These are phyloP conservation scores for Penicillium robsamsonii DNA, from an alignment of 495 filamentous ascomycete species.

Conservation along the genomic window DNA sequence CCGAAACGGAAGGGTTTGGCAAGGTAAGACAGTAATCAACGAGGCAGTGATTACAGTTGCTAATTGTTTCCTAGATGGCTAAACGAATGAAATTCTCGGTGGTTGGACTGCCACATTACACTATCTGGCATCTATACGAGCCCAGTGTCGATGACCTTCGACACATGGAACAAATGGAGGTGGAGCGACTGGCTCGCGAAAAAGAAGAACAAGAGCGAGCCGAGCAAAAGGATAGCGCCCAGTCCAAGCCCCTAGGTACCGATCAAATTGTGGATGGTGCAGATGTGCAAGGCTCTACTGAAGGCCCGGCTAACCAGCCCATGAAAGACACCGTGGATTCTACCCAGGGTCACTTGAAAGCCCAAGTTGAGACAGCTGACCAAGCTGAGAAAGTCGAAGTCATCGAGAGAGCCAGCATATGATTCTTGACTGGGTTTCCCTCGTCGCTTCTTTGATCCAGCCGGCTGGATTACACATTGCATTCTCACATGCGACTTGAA, in stretches of 20 bases:
- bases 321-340: slow-evolving; percentile 15
- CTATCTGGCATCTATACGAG: slow-evolving; percentile 99
- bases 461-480: slow-evolving; percentile 1
- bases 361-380: background rate
- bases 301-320: slow-evolving; percentile 18
- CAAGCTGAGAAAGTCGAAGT: background rate
- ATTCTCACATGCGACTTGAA: slow-evolving; percentile 1
- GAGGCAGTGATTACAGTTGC: slow-evolving; percentile 11
- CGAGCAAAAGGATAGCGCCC: slow-evolving; percentile 35
- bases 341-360: slow-evolving; percentile 6
- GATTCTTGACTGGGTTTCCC: background rate
- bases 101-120: slow-evolving; percentile 96
- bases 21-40: slow-evolving; percentile 60
- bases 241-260: slow-evolving; percentile 9
- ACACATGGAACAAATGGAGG: slow-evolving; percentile 97
- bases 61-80: slow-evolving; percentile 72
- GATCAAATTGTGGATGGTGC: slow-evolving; percentile 3
- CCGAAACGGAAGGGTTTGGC: slow-evolving; percentile 97
- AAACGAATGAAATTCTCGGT: slow-evolving; percentile 94
- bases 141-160: slow-evolving; percentile 94
- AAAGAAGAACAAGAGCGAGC: slow-evolving; percentile 67
- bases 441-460: slow-evolving; percentile 1
- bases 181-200: slow-evolving; percentile 70
- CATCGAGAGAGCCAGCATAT: background rate
- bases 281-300: slow-evolving; percentile 15